phyloP scores from a whole-genome alignment of 139 green algal species.

The Asterochloris sp. region DNA sequence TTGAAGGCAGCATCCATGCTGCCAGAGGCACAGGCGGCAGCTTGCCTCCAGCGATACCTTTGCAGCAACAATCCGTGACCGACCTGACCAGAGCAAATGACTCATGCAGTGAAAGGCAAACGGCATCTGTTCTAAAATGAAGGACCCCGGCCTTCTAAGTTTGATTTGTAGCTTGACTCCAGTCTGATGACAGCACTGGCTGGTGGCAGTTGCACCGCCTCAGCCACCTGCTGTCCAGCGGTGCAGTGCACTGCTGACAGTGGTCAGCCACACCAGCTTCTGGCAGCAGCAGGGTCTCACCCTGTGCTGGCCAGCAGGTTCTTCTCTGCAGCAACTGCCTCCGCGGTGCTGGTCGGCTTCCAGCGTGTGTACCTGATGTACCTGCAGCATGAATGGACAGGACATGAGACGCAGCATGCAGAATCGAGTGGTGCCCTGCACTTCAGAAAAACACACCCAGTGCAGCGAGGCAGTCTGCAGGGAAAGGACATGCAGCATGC shows the following conservation, averaged over 20 bases:
- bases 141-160: background rate
- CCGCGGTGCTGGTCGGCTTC: conserved; percentile 43
- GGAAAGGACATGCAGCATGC: no score
- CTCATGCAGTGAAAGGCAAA: no score
- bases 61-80: no score
- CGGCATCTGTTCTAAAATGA: no score
- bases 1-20: no score
- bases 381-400: conserved; percentile 7
- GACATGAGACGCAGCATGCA: no score
- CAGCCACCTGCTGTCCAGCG: background rate
- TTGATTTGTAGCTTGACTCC: background rate
- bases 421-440: no score
- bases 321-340: conserved; percentile 40
- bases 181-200: background rate
- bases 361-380: conserved; percentile 40
- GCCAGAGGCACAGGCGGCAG: no score
- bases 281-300: background rate
- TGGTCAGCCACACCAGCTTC: background rate
- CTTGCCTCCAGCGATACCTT: no score
- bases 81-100: no score
- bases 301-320: conserved; percentile 34
- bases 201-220: background rate
- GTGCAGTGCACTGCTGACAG: background rate
- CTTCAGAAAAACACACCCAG: no score
- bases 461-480: no score